phyloP scores from a whole-genome alignment of 1,284 basidiomycete species.

The Apiotrichum mycotoxinovorans region DNA sequence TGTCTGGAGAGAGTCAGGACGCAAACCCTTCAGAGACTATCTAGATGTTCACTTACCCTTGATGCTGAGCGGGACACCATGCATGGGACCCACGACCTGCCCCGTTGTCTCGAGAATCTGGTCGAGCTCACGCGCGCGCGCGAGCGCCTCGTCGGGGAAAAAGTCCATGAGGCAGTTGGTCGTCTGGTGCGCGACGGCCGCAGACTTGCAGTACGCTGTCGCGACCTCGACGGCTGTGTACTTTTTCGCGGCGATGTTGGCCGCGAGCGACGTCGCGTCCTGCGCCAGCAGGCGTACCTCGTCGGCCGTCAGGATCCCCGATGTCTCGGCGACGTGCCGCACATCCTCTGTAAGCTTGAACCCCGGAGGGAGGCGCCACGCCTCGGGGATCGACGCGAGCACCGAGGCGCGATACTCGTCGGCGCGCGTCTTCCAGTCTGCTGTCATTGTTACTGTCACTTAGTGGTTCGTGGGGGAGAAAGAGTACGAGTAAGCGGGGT shows the following conservation, averaged over 20 bases:
- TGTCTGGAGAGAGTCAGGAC: conserved; percentile 29
- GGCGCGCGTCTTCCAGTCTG: conserved; percentile 14
- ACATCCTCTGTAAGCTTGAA: conserved; percentile 7
- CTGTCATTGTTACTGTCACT: conserved; percentile 12
- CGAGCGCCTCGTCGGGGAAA: conserved; percentile 61
- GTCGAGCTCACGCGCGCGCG: conserved; percentile 60
- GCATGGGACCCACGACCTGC: conserved; percentile 57
- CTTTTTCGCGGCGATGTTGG: conserved; percentile 31
- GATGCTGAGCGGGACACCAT: conserved; percentile 62
- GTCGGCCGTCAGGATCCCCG: conserved; percentile 19
- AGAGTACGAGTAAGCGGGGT: too few relatives aligned
- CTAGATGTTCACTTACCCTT: conserved; percentile 45
- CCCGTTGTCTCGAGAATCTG: conserved; percentile 55
- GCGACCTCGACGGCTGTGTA: conserved; percentile 30
- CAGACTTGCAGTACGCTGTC: conserved; percentile 30
- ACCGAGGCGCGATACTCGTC: conserved; percentile 12
- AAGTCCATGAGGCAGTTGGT: conserved; percentile 68
- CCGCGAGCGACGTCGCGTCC: conserved; percentile 41
- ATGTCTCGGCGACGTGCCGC: conserved; percentile 14
- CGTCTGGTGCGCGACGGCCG: conserved; percentile 39
- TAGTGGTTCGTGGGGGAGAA: too few relatives aligned
- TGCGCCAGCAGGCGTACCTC: conserved; percentile 33
- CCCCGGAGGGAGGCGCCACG: conserved; percentile 13
- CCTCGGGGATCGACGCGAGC: conserved; percentile 12
- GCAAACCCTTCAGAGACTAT: background rate